These are phyloP conservation scores for Cyberlindnera galapagoensis DNA, from an alignment of 805 yeast genomes.

Conservation along the genomic window DNA sequence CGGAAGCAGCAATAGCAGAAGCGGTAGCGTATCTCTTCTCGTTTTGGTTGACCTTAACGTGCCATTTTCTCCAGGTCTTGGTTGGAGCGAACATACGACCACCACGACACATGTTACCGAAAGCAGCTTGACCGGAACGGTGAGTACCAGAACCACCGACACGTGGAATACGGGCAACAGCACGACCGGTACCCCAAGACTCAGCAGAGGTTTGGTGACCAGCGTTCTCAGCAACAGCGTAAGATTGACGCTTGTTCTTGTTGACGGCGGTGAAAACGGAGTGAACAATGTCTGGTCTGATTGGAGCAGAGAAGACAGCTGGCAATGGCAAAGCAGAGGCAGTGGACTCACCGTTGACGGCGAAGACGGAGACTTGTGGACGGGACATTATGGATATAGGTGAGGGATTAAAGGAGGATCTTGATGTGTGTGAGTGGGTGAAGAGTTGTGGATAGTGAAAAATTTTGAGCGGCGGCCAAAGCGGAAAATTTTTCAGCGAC, in stretches of 20 bases:
- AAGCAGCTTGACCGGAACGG: slow-evolving; percentile 99
- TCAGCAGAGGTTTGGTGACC: slow-evolving; percentile 99
- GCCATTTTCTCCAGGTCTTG: slow-evolving; percentile 99
- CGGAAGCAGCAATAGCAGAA: slow-evolving; percentile 98
- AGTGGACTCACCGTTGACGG: slow-evolving; percentile 83
- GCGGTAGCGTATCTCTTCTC: slow-evolving; percentile 99
- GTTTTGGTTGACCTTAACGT: slow-evolving; percentile 99
- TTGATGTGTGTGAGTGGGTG: too few species aligned
- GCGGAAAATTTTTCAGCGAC: too few species aligned
- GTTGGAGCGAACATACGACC: slow-evolving; percentile 99
- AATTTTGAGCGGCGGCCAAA: too few species aligned
- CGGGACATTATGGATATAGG: slow-evolving; percentile 48
- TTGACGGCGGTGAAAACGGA: slow-evolving; percentile 95
- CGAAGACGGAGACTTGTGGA: slow-evolving; percentile 95
- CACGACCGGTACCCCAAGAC: slow-evolving; percentile 99
- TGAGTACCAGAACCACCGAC: slow-evolving; percentile 99
- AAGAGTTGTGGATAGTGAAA: too few species aligned
- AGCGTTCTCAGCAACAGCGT: slow-evolving; percentile 98
- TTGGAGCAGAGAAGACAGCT: slow-evolving; percentile 99
- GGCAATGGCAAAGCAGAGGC: slow-evolving; percentile 86
- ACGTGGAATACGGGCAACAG: slow-evolving; percentile 99
- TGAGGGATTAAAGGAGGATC: too few species aligned
- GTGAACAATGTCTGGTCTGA: slow-evolving; percentile 99
- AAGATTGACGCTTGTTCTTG: slow-evolving; percentile 99
- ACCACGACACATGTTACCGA: slow-evolving; percentile 99